phyloP scores from a whole-genome alignment of 805 yeast genomes.

The Kazachstania viticola region DNA sequence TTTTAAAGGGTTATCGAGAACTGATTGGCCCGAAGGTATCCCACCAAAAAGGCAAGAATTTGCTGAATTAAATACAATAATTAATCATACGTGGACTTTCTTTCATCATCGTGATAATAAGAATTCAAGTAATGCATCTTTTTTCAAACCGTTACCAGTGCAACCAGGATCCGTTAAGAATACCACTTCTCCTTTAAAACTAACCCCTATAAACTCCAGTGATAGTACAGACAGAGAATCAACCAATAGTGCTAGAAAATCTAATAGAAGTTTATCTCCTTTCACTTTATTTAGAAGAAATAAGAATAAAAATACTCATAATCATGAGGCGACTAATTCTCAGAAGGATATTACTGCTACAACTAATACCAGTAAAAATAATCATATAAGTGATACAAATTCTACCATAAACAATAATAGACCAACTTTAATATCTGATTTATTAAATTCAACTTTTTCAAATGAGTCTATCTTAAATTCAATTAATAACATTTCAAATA shows the following conservation, averaged over 20 bases:
- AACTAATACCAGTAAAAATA: background rate
- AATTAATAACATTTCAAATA: background rate
- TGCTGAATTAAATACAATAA: conserved; percentile 51
- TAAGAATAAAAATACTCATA: conserved; percentile 14
- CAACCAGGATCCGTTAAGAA: background rate
- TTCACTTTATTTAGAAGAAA: conserved; percentile 19
- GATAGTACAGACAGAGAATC: conserved; percentile 3
- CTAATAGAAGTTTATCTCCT: conserved; percentile 19
- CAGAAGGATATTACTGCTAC: no score
- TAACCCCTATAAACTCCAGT: background rate
- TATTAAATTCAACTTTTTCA: conserved; percentile 9
- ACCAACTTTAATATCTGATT: conserved; percentile 16
- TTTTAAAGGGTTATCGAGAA: conserved; percentile 58
- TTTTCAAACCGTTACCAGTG: conserved; percentile 7
- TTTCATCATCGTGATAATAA: conserved; percentile 29
- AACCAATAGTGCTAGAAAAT: conserved; percentile 2
- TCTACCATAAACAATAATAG: background rate
- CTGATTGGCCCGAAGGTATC: conserved; percentile 98
- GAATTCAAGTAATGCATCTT: conserved; percentile 11
- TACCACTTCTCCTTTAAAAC: background rate
- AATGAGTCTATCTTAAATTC: conserved; percentile 3
- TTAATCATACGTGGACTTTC: conserved; percentile 87
- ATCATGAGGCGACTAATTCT: background rate
- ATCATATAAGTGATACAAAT: background rate
- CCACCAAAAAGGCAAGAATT: conserved; percentile 74